Evolutionary conservation across 805 yeast genomes (phyloP), one percentile per base, ranked within the genome.

Genomic region (Teunomyces gatunensis): DNA sequence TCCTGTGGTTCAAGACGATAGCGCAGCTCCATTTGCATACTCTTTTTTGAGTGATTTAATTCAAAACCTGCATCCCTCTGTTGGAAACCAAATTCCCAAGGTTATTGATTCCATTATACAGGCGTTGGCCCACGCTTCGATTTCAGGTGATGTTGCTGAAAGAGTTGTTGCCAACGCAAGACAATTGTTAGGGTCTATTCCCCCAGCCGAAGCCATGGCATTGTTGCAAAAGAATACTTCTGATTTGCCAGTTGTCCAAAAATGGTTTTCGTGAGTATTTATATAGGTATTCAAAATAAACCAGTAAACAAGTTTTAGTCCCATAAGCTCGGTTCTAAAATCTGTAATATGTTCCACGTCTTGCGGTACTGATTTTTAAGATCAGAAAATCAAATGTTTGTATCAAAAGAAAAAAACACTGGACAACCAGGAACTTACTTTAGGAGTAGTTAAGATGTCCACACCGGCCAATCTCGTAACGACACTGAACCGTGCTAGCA

Each of bases 21-120:
- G 87, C 55, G 96, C 96, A 4, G 97, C 97, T 3, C 83, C 89
- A 12, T 89, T 78, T 64, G 83, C 89, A 15, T 94, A 89, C 69
- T 75, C 78, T 56, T 91, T 89, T 62, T 71, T 76, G 50, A 80
- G 80, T 33, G 83, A 83, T 6, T 67, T 78, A 62, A 64, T 65
- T 25, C 46, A 49, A 42, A 47, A 37, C 57, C 73, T 44, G 59
- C 53, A 58, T 71, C 76, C 39, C 49, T 52, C 17, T 84, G 83
- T 49, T 75, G 78, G 46, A 80, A 80, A 33, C 79, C 70, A 60
- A 50, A 65, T 81, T 5, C 83, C 85, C 12, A 75, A 78, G 51
- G 80, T 84, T 9, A 79, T 89, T 35, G 88, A 85, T 46, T 71
- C 79, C 39, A 85, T 90, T 6, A 73, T 89, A 25, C 87, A 84